Evolutionary conservation across 331 rosid genomes (phyloP).

Genomic region (Phaseolus coccineus): DNA sequence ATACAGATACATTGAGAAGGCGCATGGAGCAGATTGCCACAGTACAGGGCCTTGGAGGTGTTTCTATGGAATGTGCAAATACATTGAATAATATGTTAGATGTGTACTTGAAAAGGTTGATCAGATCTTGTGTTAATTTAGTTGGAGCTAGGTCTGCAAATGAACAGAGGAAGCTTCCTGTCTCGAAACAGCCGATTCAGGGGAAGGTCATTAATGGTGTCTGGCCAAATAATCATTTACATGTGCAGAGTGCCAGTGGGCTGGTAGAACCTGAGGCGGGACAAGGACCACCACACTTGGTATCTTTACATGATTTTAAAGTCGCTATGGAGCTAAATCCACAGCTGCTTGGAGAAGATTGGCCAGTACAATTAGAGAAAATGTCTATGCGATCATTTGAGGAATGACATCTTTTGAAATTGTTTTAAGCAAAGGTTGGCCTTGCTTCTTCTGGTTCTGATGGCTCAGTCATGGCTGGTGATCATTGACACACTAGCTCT

Average conservation of each 20-base stretch:
- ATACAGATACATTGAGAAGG: slow-evolving; percentile 71
- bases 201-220: slow-evolving; percentile 79
- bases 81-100: slow-evolving; percentile 75
- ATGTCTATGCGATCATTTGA: slow-evolving; percentile 72
- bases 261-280: slow-evolving; percentile 57
- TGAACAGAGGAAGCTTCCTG: slow-evolving; percentile 56
- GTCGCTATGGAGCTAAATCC: slow-evolving; percentile 98
- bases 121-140: slow-evolving; percentile 80
- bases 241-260: slow-evolving; percentile 57
- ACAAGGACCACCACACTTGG: slow-evolving; percentile 50
- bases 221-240: slow-evolving; percentile 75
- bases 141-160: slow-evolving; percentile 65
- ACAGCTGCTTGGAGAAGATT: slow-evolving; percentile 93
- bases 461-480: slow-evolving; percentile 49
- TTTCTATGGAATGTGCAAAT: slow-evolving; percentile 80
- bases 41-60: slow-evolving; percentile 83
- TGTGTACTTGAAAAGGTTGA: slow-evolving; percentile 81
- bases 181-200: slow-evolving; percentile 70
- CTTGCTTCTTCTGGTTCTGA: slow-evolving; percentile 53
- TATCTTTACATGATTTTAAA: slow-evolving; percentile 87
- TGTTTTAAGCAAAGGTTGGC: slow-evolving; percentile 48
- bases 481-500: slow-evolving; percentile 38
- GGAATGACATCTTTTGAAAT: slow-evolving; percentile 59
- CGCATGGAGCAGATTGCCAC: slow-evolving; percentile 93
- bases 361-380: slow-evolving; percentile 91